A percentile compares a stretch with the other conserved stretches of the same genome.
These are phyloP conservation scores for Ceratobasidium sp. DNA, from an alignment of 1,284 basidiomycete genomes.

Conservation along the genomic window DNA sequence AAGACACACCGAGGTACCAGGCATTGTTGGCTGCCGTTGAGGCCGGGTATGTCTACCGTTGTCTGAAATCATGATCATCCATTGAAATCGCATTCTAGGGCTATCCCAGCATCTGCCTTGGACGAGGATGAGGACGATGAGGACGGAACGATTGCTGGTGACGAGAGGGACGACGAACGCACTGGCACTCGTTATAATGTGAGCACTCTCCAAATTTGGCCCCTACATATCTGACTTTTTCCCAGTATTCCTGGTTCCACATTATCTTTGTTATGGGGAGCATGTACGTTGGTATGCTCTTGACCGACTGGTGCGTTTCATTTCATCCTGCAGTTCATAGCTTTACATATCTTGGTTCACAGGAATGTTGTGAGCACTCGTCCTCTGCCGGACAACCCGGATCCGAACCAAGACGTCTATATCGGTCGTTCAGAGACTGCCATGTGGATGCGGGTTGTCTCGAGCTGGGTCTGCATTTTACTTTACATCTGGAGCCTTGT, in stretches of 20 bases:
- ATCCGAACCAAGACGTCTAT: constrained; percentile 78
- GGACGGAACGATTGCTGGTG: constrained; percentile 74
- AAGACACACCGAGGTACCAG: constrained; percentile 91
- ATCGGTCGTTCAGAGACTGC: constrained; percentile 95
- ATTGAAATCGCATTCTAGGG: constrained; percentile 54
- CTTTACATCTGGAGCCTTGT: constrained; percentile 91
- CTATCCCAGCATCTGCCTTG: constrained; percentile 92
- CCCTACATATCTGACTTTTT: not conserved
- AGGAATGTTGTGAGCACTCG: constrained; percentile 74
- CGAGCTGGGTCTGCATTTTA: constrained; percentile 91
- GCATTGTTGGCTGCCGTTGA: constrained; percentile 95
- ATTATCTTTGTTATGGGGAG: constrained; percentile 94
- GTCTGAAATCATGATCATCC: not conserved
- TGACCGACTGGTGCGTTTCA: constrained; percentile 90
- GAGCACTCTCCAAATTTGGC: constrained; percentile 46
- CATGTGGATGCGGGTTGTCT: constrained; percentile 99
- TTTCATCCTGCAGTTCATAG: constrained; percentile 32
- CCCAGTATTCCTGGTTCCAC: constrained; percentile 97
- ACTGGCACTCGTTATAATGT: constrained; percentile 98
- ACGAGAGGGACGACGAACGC: constrained; percentile 90
- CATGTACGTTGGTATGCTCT: constrained; percentile 98
- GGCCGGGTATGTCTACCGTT: constrained; percentile 69
- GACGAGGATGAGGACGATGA: constrained; percentile 82
- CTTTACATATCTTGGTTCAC: constrained; percentile 38
- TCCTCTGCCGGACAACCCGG: constrained; percentile 54